Evolutionary conservation across 2,329 filamentous ascomycete species (phyloP), one percentile per base, ranked within the genome.

Genomic region (Monosporascus sp.): DNA sequence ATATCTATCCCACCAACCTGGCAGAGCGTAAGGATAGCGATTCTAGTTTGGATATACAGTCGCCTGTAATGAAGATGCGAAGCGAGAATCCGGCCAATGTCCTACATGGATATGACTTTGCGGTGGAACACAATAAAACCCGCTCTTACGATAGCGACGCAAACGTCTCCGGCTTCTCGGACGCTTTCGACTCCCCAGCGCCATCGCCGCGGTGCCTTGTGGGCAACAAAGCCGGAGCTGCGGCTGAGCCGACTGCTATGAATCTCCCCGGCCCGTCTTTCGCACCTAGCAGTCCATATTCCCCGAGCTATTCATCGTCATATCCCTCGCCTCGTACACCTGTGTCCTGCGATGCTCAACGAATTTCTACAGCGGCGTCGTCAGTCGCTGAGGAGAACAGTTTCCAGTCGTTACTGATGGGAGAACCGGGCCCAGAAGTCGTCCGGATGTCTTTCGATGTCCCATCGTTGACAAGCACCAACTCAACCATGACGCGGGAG

Each of bases 401-500:
- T 38, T 86, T 89, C 65, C 84, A 85, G 53, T 90, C 87, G 2
- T 73, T 89, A 34, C 75, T 89, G 6, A 80, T 90, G 68, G 86
- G 87, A 50, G 88, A 91, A 58, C 86, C 86, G 20, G 86, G 85
- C 0, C 88, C 86, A 0, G 87, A 90, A 61, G 73, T 80, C 11
- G 63, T 84, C 6, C 83, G 88, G 47, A 80, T 87, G 37, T 92
- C 88, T 1, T 77, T 85, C 34, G 85, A 88, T 57, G 88, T 89
- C 15, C 87, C 88, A 3, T 91, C 88, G 2, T 70, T 80, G 58
- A 89, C 86, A 1, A 90, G 86, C 64, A 90, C 86, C 64, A 84
- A 86, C 60, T 91, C 89, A 9, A 90, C 86, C 9, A 89, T 86
- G 81, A 87, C 85, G 6, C 80, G 83, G 46, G 84, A 89, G 59